Conservation (phyloP, 78 protist species). For the Goniomonas avonlea region DNA sequence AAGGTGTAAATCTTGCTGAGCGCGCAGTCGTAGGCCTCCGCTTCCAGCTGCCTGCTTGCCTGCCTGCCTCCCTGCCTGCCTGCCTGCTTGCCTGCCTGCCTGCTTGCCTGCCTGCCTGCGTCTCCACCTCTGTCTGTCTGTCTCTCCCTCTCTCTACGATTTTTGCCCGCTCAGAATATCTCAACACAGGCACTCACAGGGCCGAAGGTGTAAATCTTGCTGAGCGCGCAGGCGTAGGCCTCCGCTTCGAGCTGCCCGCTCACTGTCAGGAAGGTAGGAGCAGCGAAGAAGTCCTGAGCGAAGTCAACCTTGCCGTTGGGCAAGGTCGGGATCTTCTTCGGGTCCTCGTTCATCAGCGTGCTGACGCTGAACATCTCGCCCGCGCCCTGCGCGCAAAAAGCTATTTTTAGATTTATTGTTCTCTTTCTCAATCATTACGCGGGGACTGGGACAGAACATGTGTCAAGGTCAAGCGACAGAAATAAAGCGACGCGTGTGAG, state of each 20-base stretch:
- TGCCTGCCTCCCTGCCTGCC: too few relatives aligned
- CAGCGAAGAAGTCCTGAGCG: constrained; percentile 14
- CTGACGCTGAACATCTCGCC: constrained; percentile 68
- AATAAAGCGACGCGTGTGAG: too few relatives aligned
- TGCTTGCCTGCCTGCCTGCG: not conserved
- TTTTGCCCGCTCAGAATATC: too few relatives aligned
- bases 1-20: constrained; percentile 71
- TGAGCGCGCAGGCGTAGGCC: constrained; percentile 46
- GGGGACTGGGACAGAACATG: too few relatives aligned
- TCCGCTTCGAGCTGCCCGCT: constrained; percentile 29
- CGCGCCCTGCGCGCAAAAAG: too few relatives aligned
- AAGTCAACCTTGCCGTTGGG: not conserved
- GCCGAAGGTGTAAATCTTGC: constrained; percentile 77
- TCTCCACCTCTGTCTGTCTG: not conserved
- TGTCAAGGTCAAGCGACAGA: not conserved
- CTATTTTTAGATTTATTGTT: too few relatives aligned
- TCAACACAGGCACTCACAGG: too few relatives aligned
- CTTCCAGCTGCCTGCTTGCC: constrained; percentile 16
- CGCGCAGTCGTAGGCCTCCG: constrained; percentile 47
- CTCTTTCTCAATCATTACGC: not conserved
- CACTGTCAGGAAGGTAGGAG: not conserved
- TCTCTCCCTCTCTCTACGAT: not conserved
- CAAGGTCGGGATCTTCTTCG: not conserved
- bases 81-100: not conserved
- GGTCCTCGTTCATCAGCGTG: not conserved